A percentile compares a stretch with the other conserved stretches of the same genome.
Evolutionary conservation across 495 filamentous ascomycete genomes (phyloP).

Genomic region (Talaromyces proteolyticus): DNA sequence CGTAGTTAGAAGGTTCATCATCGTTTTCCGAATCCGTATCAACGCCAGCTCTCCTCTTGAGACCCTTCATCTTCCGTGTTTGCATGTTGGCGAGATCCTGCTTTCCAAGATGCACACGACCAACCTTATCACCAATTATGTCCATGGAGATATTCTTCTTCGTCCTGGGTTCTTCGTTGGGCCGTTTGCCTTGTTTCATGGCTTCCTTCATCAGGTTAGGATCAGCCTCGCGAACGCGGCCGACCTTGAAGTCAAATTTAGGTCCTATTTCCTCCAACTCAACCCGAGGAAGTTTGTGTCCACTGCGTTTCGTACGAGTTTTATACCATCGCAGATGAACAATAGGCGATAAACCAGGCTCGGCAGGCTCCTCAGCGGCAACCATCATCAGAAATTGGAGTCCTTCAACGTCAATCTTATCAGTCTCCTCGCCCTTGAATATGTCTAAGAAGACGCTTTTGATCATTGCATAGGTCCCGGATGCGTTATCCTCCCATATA

Average conservation of each 20-base stretch:
- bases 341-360: conserved; percentile 50
- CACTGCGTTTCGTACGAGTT: conserved; percentile 77
- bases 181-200: conserved; percentile 72
- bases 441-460: conserved; percentile 88
- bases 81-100: conserved; percentile 84
- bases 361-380: conserved; percentile 66
- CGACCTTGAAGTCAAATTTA: conserved; percentile 86
- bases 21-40: conserved; percentile 35
- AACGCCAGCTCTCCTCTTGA: conserved; percentile 68
- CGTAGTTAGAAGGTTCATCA: conserved; percentile 1
- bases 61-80: conserved; percentile 98
- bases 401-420: conserved; percentile 87
- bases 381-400: conserved; percentile 83
- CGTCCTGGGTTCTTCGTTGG: conserved; percentile 49
- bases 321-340: conserved; percentile 82
- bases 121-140: conserved; percentile 90
- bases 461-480: conserved; percentile 69
- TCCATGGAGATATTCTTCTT: conserved; percentile 97
- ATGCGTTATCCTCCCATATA: conserved; percentile 70
- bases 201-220: conserved; percentile 79
- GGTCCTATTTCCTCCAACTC: conserved; percentile 96
- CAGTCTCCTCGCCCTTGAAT: conserved; percentile 70
- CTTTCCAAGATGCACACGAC: conserved; percentile 85
- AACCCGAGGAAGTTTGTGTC: conserved; percentile 79
- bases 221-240: conserved; percentile 72